These are phyloP conservation scores for Edaphochlamys debaryana DNA, from an alignment of 139 green algal species.

Conservation along the genomic window DNA sequence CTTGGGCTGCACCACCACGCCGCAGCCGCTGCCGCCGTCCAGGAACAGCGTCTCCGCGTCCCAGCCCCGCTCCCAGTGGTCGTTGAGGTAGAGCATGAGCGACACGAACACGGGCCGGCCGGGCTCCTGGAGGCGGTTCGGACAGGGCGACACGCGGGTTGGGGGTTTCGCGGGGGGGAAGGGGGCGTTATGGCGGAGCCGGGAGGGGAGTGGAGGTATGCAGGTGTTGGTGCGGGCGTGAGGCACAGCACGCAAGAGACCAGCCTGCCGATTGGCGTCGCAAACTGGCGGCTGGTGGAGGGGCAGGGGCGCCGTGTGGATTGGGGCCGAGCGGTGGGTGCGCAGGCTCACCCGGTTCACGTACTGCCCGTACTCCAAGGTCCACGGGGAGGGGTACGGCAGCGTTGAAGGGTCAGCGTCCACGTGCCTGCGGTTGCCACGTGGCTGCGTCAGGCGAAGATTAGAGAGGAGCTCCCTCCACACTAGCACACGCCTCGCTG, in stretches of 20 bases:
- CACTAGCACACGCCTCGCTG: no score
- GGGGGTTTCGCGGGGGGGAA: not conserved
- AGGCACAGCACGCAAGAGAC: no score
- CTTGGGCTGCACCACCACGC: constrained; percentile 46
- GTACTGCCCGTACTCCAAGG: constrained; percentile 72
- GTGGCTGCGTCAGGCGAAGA: constrained; percentile 48
- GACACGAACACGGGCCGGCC: constrained; percentile 83
- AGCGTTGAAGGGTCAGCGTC: constrained; percentile 86
- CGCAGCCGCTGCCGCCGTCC: constrained; percentile 70
- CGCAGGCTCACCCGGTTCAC: constrained; percentile 68
- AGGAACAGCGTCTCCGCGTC: constrained; percentile 90
- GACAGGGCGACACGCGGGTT: not conserved
- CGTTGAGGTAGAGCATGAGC: constrained; percentile 88
- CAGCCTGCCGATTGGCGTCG: no score
- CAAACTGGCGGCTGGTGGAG: no score
- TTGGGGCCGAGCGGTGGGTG: no score
- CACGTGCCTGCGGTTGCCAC: constrained; percentile 90
- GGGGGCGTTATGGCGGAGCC: not conserved
- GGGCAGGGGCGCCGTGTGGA: no score
- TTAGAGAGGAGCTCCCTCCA: no score
- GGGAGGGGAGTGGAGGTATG: no score
- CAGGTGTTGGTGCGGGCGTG: no score
- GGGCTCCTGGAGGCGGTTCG: constrained; percentile 64
- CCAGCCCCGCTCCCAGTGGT: constrained; percentile 72
- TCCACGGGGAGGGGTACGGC: constrained; percentile 63